Percentiles rank a stretch among this genome's conserved stretches.
Evolutionary conservation across 345 rosid species (phyloP).

Genomic region (Gossypium turneri): DNA sequence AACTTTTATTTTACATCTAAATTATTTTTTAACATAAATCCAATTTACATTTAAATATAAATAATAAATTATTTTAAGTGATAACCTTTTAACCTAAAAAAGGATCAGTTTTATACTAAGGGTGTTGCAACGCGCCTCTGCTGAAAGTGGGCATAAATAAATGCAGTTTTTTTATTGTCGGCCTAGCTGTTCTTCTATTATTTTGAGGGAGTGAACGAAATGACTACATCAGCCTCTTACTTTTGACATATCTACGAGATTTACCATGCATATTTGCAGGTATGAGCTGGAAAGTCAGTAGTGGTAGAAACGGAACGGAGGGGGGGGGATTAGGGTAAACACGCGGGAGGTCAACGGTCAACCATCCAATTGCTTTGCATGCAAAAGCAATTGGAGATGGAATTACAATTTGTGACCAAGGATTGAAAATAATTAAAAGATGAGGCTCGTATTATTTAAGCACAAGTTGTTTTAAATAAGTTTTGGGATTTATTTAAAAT

Average conservation of each 20-base stretch:
- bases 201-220: conserved; percentile 14
- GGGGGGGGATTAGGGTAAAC: conserved; percentile 25
- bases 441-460: too few species aligned
- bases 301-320: conserved; percentile 51
- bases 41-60: too few species aligned
- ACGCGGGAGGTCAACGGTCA: conserved; percentile 57
- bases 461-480: too few species aligned
- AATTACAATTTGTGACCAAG: neutral
- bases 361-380: neutral
- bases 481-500: too few species aligned
- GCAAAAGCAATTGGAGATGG: neutral
- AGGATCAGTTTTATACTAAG: neutral
- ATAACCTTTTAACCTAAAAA: too few species aligned
- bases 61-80: too few species aligned
- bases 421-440: neutral
- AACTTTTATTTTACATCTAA: too few species aligned
- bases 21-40: too few species aligned
- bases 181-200: conserved; percentile 37
- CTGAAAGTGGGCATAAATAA: conserved; percentile 17
- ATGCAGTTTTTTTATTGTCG: conserved; percentile 32
- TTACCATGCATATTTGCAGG: neutral
- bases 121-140: conserved; percentile 12
- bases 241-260: neutral
- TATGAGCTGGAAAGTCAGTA: neutral
- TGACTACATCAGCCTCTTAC: neutral